Base-by-base conservation (phyloP, 257 asterid genomes). In the Capsicum rhomboideum region DNA sequence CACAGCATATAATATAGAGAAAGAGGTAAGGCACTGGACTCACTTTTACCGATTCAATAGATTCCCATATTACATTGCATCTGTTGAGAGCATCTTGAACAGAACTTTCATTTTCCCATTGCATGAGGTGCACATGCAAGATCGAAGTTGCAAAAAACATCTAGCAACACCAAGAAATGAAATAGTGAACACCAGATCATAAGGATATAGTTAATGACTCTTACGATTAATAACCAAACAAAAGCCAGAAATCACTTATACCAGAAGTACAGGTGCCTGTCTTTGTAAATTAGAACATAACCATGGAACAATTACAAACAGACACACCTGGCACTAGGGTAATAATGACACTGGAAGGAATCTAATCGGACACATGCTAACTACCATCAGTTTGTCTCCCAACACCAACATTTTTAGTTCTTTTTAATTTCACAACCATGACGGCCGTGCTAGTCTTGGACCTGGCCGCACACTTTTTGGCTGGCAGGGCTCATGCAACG, bases 111-210 rank as follows among this genome's bases (percentile, higher is more conserved):
- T 87, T 91, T 80, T 92, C 95, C 98, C 99, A 93, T 85, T 92
- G 97, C 93, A 92, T 91, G 83, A 97, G 94, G 29, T 85, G 98
- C 86, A 93, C 98, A 63, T 94, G 99, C 93, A 97, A 89, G 86
- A 95, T 91, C 42, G 97, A 92, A 82, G 97, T 89, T 80, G 98
- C 97, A 87, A 97, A 96, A 90, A 94, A 94, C 98, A 94, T 92
- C 99, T 97, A 93, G 16, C 74, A 59, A 78, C 88, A 75, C 78
- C 75, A 88, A 66, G 63, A 86, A 83, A 66, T 56, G 82, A 85
- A 80, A 80, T 67, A 84, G 81, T 90, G 74, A 88, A 88, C 84
- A 46, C 61, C 69, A 67, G 46, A 49, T 49, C 59, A 26, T 26
- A 49, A 75, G 44, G 26, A 49, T 49, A 49, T 75, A 75, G 61